Evolutionary conservation across 2,329 filamentous ascomycete genomes (phyloP).

Genomic region (Amesomyces nigricolor): DNA sequence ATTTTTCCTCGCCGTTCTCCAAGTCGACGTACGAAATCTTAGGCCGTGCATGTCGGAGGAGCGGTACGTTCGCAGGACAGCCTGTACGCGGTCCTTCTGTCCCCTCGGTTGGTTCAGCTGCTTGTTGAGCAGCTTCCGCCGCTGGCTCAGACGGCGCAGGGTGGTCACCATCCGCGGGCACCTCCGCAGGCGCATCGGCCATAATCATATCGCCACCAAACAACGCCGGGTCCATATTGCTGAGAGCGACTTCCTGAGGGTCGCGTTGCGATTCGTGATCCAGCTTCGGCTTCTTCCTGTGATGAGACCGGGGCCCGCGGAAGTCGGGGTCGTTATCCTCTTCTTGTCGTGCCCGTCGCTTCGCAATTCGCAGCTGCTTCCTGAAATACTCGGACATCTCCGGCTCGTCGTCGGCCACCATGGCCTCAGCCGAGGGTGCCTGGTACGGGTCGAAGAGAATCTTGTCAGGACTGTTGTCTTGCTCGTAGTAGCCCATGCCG

Average conservation of each 20-base stretch:
- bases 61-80: constrained; percentile 43
- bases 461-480: constrained; percentile 51
- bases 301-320: constrained; percentile 37
- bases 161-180: constrained; percentile 14
- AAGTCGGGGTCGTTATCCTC: constrained; percentile 53
- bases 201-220: constrained; percentile 27
- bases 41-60: constrained; percentile 48
- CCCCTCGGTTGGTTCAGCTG: constrained; percentile 4
- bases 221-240: constrained; percentile 51
- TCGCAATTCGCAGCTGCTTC: constrained; percentile 49
- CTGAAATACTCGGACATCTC: constrained; percentile 51
- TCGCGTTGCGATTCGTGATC: constrained; percentile 32
- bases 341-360: constrained; percentile 48
- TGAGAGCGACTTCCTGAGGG: constrained; percentile 32
- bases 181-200: constrained; percentile 19
- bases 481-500: constrained; percentile 57
- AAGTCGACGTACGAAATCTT: constrained; percentile 46
- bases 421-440: constrained; percentile 42
- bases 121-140: constrained; percentile 6
- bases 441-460: constrained; percentile 57
- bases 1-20: constrained; percentile 43
- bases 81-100: constrained; percentile 17
- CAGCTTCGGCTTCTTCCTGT: constrained; percentile 38
- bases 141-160: constrained; percentile 8
- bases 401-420: constrained; percentile 37